Percentiles rank a stretch among this genome's conserved stretches.
Evolutionary conservation across 2,329 filamentous ascomycete species (phyloP).

Genomic region (Truncatella angustata): DNA sequence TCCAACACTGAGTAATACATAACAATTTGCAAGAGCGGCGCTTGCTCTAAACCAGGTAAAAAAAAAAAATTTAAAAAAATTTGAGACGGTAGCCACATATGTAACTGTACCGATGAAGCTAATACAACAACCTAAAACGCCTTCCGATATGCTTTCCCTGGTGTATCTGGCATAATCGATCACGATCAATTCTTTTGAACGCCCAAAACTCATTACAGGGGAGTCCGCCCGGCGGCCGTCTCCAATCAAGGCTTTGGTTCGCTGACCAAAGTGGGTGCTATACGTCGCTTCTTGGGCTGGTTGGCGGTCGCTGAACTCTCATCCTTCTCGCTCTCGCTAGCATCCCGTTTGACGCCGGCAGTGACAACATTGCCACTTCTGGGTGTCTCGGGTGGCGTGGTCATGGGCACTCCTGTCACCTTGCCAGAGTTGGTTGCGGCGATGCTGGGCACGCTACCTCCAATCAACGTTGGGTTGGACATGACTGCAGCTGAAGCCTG

Average conservation of each 20-base stretch:
- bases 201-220: not conserved
- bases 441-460: constrained; percentile 74
- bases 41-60: too few species aligned
- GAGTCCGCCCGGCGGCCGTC: too few species aligned
- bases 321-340: constrained; percentile 53
- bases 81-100: too few species aligned
- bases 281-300: constrained; percentile 65
- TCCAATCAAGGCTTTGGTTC: too few species aligned
- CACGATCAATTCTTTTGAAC: not conserved
- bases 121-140: too few species aligned
- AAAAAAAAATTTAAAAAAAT: too few species aligned
- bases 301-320: constrained; percentile 39
- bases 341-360: constrained; percentile 54
- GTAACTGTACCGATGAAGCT: too few species aligned
- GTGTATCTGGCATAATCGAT: too few species aligned
- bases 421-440: constrained; percentile 70
- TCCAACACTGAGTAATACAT: too few species aligned
- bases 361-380: constrained; percentile 53
- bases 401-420: constrained; percentile 66
- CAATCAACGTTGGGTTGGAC: constrained; percentile 76
- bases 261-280: constrained; percentile 64
- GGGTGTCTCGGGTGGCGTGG: constrained; percentile 89
- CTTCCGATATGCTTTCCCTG: too few species aligned
- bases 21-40: too few species aligned
- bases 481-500: constrained; percentile 56